A percentile compares a stretch with the other conserved stretches of the same genome.
These are phyloP conservation scores for Colletotrichum eleusines DNA, from an alignment of 2,329 filamentous ascomycete species.

Conservation along the genomic window DNA sequence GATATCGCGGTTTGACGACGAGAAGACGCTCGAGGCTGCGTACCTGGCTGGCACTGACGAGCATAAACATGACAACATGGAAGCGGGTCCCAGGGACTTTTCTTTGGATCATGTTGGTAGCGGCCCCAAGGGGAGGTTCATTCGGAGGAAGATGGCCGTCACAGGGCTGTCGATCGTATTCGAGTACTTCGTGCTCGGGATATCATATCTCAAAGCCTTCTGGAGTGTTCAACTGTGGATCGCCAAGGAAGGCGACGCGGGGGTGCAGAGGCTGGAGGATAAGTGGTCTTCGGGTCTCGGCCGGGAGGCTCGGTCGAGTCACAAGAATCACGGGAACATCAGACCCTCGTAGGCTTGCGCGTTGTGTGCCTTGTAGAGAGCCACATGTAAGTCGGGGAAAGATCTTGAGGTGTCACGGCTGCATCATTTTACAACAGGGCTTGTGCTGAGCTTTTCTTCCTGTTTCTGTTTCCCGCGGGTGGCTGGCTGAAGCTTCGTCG, in stretches of 20 bases:
- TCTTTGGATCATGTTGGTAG: slow-evolving; percentile 48
- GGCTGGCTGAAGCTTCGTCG: slow-evolving; percentile 43
- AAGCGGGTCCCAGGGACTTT: slow-evolving; percentile 49
- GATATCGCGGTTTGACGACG: slow-evolving; percentile 45
- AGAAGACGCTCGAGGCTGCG: slow-evolving; percentile 41
- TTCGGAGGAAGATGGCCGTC: slow-evolving; percentile 48
- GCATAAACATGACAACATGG: slow-evolving; percentile 47
- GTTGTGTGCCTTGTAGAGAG: neutral
- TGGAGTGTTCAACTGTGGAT: slow-evolving; percentile 49
- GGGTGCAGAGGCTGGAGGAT: slow-evolving; percentile 32
- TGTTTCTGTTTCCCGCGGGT: slow-evolving; percentile 5
- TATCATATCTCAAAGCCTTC: slow-evolving; percentile 46
- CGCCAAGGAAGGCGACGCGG: slow-evolving; percentile 31
- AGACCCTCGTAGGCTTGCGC: slow-evolving; percentile 22
- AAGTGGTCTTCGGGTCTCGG: slow-evolving; percentile 34
- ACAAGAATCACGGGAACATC: slow-evolving; percentile 2
- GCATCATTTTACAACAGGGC: slow-evolving; percentile 1
- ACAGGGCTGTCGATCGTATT: slow-evolving; percentile 47
- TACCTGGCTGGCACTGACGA: slow-evolving; percentile 45
- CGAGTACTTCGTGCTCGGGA: slow-evolving; percentile 46
- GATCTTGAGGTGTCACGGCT: slow-evolving; percentile 12
- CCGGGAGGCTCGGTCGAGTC: slow-evolving; percentile 10
- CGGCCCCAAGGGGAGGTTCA: slow-evolving; percentile 46
- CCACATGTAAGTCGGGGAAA: neutral
- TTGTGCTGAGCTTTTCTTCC: neutral